Evolutionary conservation across 768 basidiomycete species (phyloP), one percentile per base, ranked within the genome.

Genomic region (Boletellus ananas): DNA sequence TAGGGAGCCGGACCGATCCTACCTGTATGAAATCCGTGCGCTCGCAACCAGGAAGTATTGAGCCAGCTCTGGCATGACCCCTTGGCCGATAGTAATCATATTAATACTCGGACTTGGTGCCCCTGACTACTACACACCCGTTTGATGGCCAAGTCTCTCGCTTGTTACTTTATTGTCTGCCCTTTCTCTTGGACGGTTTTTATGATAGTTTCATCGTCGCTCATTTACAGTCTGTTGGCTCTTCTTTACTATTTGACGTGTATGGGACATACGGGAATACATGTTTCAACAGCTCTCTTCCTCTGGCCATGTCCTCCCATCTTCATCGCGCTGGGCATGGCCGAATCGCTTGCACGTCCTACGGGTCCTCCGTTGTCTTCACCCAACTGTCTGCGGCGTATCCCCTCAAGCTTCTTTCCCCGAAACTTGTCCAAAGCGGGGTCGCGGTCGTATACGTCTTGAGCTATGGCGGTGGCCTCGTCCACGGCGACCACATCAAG

Each of bases 381-480:
- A 79, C 85, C 0, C 80, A 89, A 58, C 74, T 94, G 16, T 83
- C 84, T 10, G 87, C 84, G 8, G 76, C 83, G 2, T 96, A 95
- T 63, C 94, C 94, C 9, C 74, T 96, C 59, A 95, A 95, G 65
- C 80, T 96, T 31, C 72, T 94, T 49, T 85, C 92, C 3, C 90
- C 92, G 2, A 76, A 76, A 42, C 69, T 81, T 10, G 55, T 69
- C 34, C 69, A 71, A 34, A 69, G 73, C 27, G 66, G 72, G 5
- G 74, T 90, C 29, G 87, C 80, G 10, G 70, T 89, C 43, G 83
- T 82, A 16, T 97, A 96, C 58, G 73, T 90, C 16, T 65, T 97
- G 50, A 84, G 82, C 33, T 98, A 97, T 58, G 94, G 94, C 0
- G 94, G 94, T 11, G 94, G 94, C 3, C 76, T 98, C 10, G 88